A percentile compares a stretch with the other conserved stretches of the same genome.
phyloP scores from a whole-genome alignment of 768 basidiomycete genomes.

The Boletellus ananas region DNA sequence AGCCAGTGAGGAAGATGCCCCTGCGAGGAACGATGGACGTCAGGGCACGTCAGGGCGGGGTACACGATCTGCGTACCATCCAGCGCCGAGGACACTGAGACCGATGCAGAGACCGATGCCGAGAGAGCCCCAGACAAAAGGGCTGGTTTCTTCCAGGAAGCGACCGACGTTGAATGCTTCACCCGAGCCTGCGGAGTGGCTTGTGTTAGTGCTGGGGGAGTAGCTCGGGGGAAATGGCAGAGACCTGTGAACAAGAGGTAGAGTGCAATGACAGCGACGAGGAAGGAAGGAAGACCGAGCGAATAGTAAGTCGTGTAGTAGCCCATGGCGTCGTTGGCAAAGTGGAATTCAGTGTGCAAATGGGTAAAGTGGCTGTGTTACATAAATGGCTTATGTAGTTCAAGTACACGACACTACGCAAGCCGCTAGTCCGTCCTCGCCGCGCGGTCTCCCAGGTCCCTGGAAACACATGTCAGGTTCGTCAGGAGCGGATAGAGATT shows the following conservation, averaged over 20 bases:
- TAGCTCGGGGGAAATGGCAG: slow-evolving; percentile 13
- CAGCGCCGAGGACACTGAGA: slow-evolving; percentile 89
- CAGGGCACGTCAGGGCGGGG: not conserved
- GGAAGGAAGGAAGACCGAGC: slow-evolving; percentile 66
- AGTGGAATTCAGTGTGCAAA: too few relatives aligned
- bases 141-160: slow-evolving; percentile 91
- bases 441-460: slow-evolving; percentile 18
- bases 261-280: slow-evolving; percentile 63
- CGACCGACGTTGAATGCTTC: slow-evolving; percentile 92
- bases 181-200: slow-evolving; percentile 57
- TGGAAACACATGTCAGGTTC: not conserved
- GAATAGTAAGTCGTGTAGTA: slow-evolving; percentile 49
- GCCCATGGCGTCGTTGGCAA: slow-evolving; percentile 20
- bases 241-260: slow-evolving; percentile 89
- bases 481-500: not conserved
- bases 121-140: slow-evolving; percentile 87
- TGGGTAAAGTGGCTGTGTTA: slow-evolving; percentile 16
- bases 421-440: slow-evolving; percentile 6
- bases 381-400: too few relatives aligned
- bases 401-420: too few relatives aligned
- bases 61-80: slow-evolving; percentile 60
- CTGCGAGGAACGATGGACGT: slow-evolving; percentile 38
- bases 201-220: not conserved
- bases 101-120: slow-evolving; percentile 94
- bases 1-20: slow-evolving; percentile 96